Percentiles rank a stretch among this genome's conserved stretches.
phyloP scores from a whole-genome alignment of 2,329 filamentous ascomycete species.

The Stachybotrys echinatus region DNA sequence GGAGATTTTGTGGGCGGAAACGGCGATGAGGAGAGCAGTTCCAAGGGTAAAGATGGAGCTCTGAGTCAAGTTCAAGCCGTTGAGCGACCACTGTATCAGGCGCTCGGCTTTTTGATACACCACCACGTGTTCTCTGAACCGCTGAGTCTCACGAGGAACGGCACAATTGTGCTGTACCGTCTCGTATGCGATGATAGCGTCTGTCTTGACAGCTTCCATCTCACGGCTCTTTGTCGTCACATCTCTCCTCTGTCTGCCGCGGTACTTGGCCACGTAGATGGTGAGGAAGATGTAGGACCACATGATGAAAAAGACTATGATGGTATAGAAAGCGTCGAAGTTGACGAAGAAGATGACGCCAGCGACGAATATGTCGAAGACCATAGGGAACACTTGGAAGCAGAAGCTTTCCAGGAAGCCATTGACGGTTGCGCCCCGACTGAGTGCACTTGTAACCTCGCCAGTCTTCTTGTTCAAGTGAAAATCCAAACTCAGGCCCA shows the following conservation, averaged over 20 bases:
- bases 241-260: constrained; percentile 35
- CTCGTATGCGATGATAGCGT: constrained; percentile 43
- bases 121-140: constrained; percentile 49
- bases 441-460: constrained; percentile 44
- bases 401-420: constrained; percentile 42
- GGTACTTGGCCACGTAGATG: constrained; percentile 43
- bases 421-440: constrained; percentile 41
- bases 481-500: constrained; percentile 42
- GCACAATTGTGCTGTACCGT: constrained; percentile 63
- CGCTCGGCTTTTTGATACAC: constrained; percentile 39
- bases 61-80: constrained; percentile 54
- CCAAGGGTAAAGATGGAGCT: constrained; percentile 60
- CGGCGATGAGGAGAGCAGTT: constrained; percentile 53
- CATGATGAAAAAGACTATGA: constrained; percentile 42
- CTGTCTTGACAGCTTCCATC: constrained; percentile 44
- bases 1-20: constrained; percentile 59
- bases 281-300: constrained; percentile 46
- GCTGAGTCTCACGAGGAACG: constrained; percentile 50
- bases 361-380: constrained; percentile 44
- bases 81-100: constrained; percentile 18
- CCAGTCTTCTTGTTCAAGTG: constrained; percentile 46
- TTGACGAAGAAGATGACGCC: constrained; percentile 38
- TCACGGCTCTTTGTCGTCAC: constrained; percentile 38
- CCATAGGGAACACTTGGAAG: constrained; percentile 45
- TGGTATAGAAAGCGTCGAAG: constrained; percentile 42